These are phyloP conservation scores for Wolfiporia cocos DNA, from an alignment of 1,284 basidiomycete genomes.

Conservation along the genomic window DNA sequence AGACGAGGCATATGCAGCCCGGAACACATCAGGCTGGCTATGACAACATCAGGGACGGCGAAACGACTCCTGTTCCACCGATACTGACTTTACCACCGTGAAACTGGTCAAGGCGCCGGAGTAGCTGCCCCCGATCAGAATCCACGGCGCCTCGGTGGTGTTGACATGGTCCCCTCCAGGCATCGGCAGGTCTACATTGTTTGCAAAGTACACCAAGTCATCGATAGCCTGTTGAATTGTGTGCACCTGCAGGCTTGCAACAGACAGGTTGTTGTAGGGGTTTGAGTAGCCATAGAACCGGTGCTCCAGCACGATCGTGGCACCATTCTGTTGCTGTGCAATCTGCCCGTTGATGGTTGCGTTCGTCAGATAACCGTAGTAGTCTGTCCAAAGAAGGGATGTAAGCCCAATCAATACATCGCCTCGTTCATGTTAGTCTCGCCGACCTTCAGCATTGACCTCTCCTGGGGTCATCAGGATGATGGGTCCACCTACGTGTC, in stretches of 20 bases:
- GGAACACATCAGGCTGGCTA: slow-evolving; percentile 63
- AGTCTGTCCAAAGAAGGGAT: slow-evolving; percentile 31
- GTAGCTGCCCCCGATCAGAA: slow-evolving; percentile 68
- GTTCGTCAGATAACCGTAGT: slow-evolving; percentile 56
- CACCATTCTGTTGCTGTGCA: slow-evolving; percentile 60
- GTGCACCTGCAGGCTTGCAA: slow-evolving; percentile 48
- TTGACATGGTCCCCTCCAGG: slow-evolving; percentile 53
- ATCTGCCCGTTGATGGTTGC: slow-evolving; percentile 58
- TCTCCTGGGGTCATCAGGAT: slow-evolving; percentile 52
- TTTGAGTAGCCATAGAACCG: slow-evolving; percentile 49
- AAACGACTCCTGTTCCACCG: neutral
- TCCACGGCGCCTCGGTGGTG: slow-evolving; percentile 59
- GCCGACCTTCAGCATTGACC: slow-evolving; percentile 35
- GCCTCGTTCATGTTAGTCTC: neutral
- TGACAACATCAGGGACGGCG: neutral
- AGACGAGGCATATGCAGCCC: slow-evolving; percentile 65
- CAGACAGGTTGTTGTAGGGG: slow-evolving; percentile 57
- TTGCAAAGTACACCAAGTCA: slow-evolving; percentile 64
- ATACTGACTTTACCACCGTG: slow-evolving; percentile 62
- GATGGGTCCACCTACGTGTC: slow-evolving; percentile 54
- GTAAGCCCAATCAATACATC: slow-evolving; percentile 1
- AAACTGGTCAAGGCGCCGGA: slow-evolving; percentile 64
- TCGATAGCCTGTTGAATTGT: slow-evolving; percentile 70
- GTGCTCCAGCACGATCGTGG: slow-evolving; percentile 55
- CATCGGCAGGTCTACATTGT: slow-evolving; percentile 61